Base-by-base conservation (phyloP, 2,329 filamentous ascomycete species). In the Fusarium gaditjirri region DNA sequence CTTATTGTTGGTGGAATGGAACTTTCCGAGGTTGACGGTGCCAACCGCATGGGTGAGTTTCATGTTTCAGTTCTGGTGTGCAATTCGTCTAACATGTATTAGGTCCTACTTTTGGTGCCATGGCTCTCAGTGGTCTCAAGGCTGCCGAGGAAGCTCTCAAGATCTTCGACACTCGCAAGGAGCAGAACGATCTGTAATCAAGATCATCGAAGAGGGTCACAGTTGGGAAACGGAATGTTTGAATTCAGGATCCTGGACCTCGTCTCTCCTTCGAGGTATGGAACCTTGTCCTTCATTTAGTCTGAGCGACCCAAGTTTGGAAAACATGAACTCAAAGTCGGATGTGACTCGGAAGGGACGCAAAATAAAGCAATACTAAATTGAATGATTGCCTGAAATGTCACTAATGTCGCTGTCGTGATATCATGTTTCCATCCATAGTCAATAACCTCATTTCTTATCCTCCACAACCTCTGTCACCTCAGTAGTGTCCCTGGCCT, bases 1-100 rank as follows among this genome's bases (percentile, higher is more conserved):
- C 85, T 98, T 72, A 94, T 97, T 77, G 92, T 97, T n/a, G 95
- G 94, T 58, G 95, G 94, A 42, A 98, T 98, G 94, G 94, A 97
- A 83, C 86, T 97, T 74, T 93, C 91, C 65, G 94, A 97, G 83
- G 91, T 97, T 36, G 94, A 97, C 78, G 94, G 94, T 23, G 93
- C 94, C 70, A 97, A 97, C 85, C 90, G 94, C 58, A 97, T 97
- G 94, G 95, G 91, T 80, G 77, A 65, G 82, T 70, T 38, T 7
- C 6, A 8, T 3, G 9, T 19, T 35, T 8, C 10, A 3, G 16
- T 21, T 2, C 8, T 25, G 17, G 6, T 17, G 12, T 25, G n/a
- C 19, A 14, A 4, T 5, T 19, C 25, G 6, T 60, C 14, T 60
- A 42, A 70, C 23, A 27, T 21, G 5, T 1, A 23, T 6, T 16